Conservation (phyloP, 768 basidiomycete genomes). For the Hericium rajendrae region DNA sequence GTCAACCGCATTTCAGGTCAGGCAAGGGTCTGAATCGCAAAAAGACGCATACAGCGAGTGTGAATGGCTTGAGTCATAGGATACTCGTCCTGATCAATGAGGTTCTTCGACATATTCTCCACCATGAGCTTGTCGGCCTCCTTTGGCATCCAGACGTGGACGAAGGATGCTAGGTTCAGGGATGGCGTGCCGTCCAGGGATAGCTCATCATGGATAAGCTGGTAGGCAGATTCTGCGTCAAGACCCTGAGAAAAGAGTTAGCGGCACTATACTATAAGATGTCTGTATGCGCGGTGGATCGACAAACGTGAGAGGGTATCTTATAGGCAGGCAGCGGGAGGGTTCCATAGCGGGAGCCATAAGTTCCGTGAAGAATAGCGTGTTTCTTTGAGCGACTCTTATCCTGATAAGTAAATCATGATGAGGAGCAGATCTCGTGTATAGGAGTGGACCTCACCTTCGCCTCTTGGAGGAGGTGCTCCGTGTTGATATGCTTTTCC, state of each 20-base stretch:
- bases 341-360: slow-evolving; percentile 59
- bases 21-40: background rate
- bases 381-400: slow-evolving; percentile 24
- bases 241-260: slow-evolving; percentile 34
- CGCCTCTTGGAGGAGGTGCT: slow-evolving; percentile 6
- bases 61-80: slow-evolving; percentile 38
- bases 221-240: slow-evolving; percentile 37
- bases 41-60: slow-evolving; percentile 2
- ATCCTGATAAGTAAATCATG: background rate
- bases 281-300: background rate
- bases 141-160: slow-evolving; percentile 54
- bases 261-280: background rate
- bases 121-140: slow-evolving; percentile 44
- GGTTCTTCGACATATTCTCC: slow-evolving; percentile 58
- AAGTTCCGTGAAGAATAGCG: slow-evolving; percentile 30
- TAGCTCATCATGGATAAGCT: slow-evolving; percentile 58
- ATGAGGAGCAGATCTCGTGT: no score
- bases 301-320: slow-evolving; percentile 41
- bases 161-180: slow-evolving; percentile 62
- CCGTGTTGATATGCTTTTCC: slow-evolving; percentile 9
- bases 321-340: slow-evolving; percentile 58
- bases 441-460: background rate
- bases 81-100: slow-evolving; percentile 65
- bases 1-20: background rate
- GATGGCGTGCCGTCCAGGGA: slow-evolving; percentile 43